Evolutionary conservation across 768 basidiomycete species (phyloP), one percentile per base, ranked within the genome.

Genomic region (Leccinum incarnatum): DNA sequence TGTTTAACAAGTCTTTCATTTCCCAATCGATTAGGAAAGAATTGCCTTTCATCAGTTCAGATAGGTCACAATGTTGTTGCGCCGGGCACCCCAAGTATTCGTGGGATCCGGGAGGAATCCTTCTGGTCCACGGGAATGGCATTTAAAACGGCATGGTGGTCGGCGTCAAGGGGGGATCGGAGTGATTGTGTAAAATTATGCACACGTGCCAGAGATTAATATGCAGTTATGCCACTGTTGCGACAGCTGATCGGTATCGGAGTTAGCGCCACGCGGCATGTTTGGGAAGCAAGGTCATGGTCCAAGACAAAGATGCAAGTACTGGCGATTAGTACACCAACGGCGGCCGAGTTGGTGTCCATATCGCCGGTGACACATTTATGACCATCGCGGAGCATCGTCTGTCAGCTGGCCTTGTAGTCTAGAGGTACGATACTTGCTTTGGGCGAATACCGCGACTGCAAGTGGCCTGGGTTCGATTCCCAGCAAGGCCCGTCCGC

Each of bases 361-460:
- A 40, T n/a, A 40, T 17, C 17, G 37, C 37, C 3, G 15, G 14
- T 36, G 36, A 42, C 19, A 45, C 42, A 10, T 21, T 21, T 19
- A 45, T 21, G 19, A 15, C 2, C 7, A 25, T 23, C 23, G 14
- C 23, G 47, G 19, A 8, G 14, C 25, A 21, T 23, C 4, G 25
- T 15, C 10, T 5, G 10, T 23, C 12, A 54, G 10, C 19, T 1
- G 69, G 69, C 69, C 69, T 72, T 72, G 69, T 70, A 65, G 69
- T 72, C 69, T 70, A 72, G 69, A 72, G 69, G 69, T 70, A 70
- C 69, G 71, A 70, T 72, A 70, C 71, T 70, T 70, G 69, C 69
- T 72, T 70, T 70, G 71, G 69, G 69, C 46, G 14, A 9, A 25
- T 21, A 6, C 32, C 42, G 47, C 54, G 19, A 64, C 52, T 64